A percentile compares a stretch with the other conserved stretches of the same genome.
Evolutionary conservation across 2,329 filamentous ascomycete genomes (phyloP).

Genomic region (Trichoderma gracile): DNA sequence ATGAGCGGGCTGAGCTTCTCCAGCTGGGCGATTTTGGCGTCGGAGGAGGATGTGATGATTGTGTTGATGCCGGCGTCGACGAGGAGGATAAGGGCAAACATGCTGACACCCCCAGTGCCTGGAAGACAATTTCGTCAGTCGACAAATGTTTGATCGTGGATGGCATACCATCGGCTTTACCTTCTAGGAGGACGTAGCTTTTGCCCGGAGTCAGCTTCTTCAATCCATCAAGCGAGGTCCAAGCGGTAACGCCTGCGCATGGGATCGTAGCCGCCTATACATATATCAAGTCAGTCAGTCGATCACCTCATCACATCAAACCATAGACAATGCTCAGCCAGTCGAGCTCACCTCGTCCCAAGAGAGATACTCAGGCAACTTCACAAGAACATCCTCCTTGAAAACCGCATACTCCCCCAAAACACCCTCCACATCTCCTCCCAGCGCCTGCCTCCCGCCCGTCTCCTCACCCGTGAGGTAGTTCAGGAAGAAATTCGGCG

Average conservation of each 20-base stretch:
- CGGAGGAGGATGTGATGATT: slow-evolving; percentile 1
- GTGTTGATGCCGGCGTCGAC: slow-evolving; percentile 4
- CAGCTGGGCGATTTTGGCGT: neutral
- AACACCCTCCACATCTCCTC: slow-evolving; percentile 4
- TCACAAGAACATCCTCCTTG: neutral
- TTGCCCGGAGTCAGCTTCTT: neutral
- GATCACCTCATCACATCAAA: neutral
- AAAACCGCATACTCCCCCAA: slow-evolving; percentile 3
- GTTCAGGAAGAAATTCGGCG: slow-evolving; percentile 33
- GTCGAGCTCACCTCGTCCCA: slow-evolving; percentile 6
- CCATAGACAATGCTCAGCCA: neutral
- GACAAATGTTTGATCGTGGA: neutral
- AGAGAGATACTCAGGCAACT: neutral
- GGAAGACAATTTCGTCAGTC: neutral
- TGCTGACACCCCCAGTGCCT: slow-evolving; percentile 5
- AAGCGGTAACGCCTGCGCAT: slow-evolving; percentile 13
- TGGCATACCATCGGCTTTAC: neutral
- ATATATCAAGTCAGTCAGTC: neutral
- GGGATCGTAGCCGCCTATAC: neutral
- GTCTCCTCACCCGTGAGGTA: neutral
- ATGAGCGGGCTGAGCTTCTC: neutral
- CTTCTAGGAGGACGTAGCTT: neutral
- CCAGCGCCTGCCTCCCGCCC: neutral
- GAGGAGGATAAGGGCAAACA: slow-evolving; percentile 7
- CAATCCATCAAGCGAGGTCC: neutral